These are phyloP conservation scores for Fraxinus dipetala DNA, from an alignment of 305 asterid species.

Conservation along the genomic window DNA sequence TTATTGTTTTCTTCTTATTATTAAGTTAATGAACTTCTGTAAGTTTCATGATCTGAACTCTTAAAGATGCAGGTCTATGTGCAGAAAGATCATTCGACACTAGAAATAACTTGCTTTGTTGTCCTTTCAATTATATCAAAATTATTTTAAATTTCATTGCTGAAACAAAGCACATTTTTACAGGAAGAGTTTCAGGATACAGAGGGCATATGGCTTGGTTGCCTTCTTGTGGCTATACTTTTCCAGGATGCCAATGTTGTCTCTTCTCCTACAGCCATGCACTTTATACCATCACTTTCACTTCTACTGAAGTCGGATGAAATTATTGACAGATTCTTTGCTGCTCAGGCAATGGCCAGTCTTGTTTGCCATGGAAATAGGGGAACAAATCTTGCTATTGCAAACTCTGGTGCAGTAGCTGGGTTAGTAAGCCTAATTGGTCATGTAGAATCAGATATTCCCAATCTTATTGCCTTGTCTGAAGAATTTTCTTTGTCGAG, in stretches of 20 bases:
- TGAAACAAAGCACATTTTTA: constrained; percentile 28
- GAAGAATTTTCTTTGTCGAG: constrained; percentile 67
- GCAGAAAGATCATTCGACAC: constrained; percentile 7
- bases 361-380: constrained; percentile 63
- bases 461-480: constrained; percentile 59
- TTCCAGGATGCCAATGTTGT: constrained; percentile 61
- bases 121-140: background rate
- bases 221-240: constrained; percentile 70
- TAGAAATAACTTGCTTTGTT: constrained; percentile 18
- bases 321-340: constrained; percentile 63
- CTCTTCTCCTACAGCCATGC: constrained; percentile 53
- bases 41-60: constrained; percentile 10
- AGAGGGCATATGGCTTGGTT: constrained; percentile 77
- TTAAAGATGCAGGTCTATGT: constrained; percentile 2
- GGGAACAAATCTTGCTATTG: constrained; percentile 62
- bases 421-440: constrained; percentile 69
- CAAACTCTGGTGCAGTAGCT: constrained; percentile 69
- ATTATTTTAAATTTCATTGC: constrained; percentile 16
- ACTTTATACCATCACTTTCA: constrained; percentile 51
- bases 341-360: constrained; percentile 87
- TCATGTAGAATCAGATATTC: constrained; percentile 58
- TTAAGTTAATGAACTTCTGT: background rate
- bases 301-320: constrained; percentile 64
- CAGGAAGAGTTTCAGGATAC: constrained; percentile 78
- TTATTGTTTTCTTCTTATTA: background rate